Conservation (phyloP, 345 rosid genomes). For the Populus pruinosa region DNA sequence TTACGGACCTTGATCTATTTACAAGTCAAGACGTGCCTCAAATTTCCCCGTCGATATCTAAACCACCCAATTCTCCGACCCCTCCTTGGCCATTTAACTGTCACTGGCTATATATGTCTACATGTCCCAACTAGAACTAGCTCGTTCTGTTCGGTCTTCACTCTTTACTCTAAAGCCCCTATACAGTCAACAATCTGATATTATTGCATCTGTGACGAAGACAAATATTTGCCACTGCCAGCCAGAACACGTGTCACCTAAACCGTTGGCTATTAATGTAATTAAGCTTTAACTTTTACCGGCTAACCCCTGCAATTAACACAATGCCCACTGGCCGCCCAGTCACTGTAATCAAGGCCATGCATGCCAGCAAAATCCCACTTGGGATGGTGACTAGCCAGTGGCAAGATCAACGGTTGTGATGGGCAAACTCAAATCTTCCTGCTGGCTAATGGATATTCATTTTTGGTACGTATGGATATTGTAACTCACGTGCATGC, state of each 20-base stretch:
- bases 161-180: not conserved
- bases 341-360: no score
- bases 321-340: not conserved
- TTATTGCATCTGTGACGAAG: not conserved
- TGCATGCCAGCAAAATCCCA: not conserved
- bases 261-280: not conserved
- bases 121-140: not conserved
- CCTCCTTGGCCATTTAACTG: not conserved
- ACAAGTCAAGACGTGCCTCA: not conserved
- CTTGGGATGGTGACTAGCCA: not conserved
- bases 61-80: not conserved
- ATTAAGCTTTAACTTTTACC: not conserved
- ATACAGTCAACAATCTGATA: not conserved
- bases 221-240: not conserved
- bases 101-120: not conserved
- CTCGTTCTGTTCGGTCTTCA: not conserved
- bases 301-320: not conserved
- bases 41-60: not conserved
- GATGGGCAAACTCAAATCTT: conserved; percentile 9
- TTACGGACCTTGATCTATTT: not conserved
- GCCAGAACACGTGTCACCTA: not conserved
- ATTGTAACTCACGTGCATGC: conserved; percentile 36
- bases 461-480: conserved; percentile 3
- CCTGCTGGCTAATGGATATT: not conserved
- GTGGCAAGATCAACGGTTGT: conserved; percentile 26